Base-by-base conservation (phyloP, 1,284 basidiomycete species). In the Malassezia sp. region DNA sequence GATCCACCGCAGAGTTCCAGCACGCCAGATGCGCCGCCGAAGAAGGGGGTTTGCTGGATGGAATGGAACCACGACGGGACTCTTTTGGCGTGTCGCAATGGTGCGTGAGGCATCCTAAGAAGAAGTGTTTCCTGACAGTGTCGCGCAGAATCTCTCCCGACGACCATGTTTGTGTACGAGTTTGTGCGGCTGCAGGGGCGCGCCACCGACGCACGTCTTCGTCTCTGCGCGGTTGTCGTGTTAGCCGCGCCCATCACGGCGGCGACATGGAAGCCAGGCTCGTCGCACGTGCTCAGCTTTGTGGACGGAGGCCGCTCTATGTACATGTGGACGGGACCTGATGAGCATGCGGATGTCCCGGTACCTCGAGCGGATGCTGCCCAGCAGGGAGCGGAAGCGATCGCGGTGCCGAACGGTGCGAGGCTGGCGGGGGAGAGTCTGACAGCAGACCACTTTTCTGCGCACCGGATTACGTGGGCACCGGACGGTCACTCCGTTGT, bases 141-240 rank as follows among this genome's bases (percentile, higher is more conserved):
- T n/a, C 28, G 29, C 7, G 38, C 30, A 18, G 82, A 84, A 52
- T 77, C 74, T 35, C 72, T 78, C 9, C 80, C 83, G 1, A 77
- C 74, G 14, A 77, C 74, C 8, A 73, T 75, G 56, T 76, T 80
- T 60, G 72, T 83, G 23, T 82, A 77, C 51, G 74, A 77, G 36
- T 83, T 83, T 60, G 79, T 81, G 11, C 71, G 74, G 9, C 71
- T 77, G 3, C 41, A 42, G 1, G 44, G 47, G 12, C 42, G 22
- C 20, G 39, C 70, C 73, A 8, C 80, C 78, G 56, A 62, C 5
- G 44, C 34, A n/a, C 24, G 29, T 30, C 2, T 38, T 15, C 38
- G 34, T n/a, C 67, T 86, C 42, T 76, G 80, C 33, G 78, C 77
- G 26, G 78, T 28, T 7, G 14, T 28, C 14, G 27, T 28, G 27